phyloP scores from a whole-genome alignment of 2,329 filamentous ascomycete species.

The Botrytis fragariae region DNA sequence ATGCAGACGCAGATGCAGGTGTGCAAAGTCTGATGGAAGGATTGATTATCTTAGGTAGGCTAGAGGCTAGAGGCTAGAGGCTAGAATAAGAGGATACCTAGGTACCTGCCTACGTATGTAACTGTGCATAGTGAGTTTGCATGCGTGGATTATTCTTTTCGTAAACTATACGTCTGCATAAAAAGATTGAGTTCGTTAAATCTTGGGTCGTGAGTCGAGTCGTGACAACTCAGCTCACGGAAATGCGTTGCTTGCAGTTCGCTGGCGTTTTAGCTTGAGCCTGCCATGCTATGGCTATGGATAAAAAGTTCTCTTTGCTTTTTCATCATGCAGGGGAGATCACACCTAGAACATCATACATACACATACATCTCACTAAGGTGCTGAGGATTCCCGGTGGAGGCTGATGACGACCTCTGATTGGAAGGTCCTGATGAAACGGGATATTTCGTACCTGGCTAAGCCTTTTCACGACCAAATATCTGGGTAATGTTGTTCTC shows the following conservation, averaged over 20 bases:
- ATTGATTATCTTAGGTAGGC: neutral
- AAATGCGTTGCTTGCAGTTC: neutral
- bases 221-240: neutral
- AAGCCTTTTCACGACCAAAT: neutral
- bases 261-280: neutral
- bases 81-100: neutral
- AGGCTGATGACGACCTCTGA: neutral
- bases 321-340: slow-evolving; percentile 6
- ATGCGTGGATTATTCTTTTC: neutral
- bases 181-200: neutral
- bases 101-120: neutral
- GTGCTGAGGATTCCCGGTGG: neutral
- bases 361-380: neutral
- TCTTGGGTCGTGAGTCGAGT: neutral
- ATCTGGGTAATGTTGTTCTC: neutral
- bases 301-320: neutral
- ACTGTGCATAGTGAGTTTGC: neutral
- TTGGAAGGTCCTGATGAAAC: neutral
- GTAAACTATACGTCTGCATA: neutral
- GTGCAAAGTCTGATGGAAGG: neutral
- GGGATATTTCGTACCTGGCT: slow-evolving; percentile 5
- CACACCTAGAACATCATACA: neutral
- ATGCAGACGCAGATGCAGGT: neutral
- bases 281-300: neutral
- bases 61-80: neutral